phyloP scores from a whole-genome alignment of 2,329 filamentous ascomycete genomes.

The Ophiostoma sp. region DNA sequence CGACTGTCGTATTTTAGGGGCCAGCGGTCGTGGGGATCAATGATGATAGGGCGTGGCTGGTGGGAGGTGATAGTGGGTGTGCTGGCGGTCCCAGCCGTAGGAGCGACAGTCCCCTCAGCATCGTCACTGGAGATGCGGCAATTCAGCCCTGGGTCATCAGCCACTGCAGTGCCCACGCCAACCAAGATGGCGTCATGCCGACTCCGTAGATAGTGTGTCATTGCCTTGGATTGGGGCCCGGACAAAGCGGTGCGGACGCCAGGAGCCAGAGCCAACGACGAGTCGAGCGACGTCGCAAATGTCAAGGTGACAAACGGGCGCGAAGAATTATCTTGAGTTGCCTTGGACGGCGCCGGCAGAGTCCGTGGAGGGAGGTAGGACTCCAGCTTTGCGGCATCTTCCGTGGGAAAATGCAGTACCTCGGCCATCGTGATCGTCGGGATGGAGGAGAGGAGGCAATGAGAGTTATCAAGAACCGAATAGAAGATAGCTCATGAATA shows the following conservation, averaged over 20 bases:
- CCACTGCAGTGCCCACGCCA: constrained; percentile 75
- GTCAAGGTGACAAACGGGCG: constrained; percentile 68
- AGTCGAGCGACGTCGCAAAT: constrained; percentile 86
- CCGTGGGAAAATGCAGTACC: constrained; percentile 26
- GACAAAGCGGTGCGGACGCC: constrained; percentile 80
- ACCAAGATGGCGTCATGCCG: constrained; percentile 79
- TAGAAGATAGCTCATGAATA: too few species aligned
- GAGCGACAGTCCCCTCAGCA: neutral
- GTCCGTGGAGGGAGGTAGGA: constrained; percentile 26
- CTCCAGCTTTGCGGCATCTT: constrained; percentile 28
- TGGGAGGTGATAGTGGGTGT: constrained; percentile 31
- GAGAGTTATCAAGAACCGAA: too few species aligned
- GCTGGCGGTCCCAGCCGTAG: neutral
- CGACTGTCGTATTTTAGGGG: constrained; percentile 53
- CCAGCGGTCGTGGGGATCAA: constrained; percentile 78
- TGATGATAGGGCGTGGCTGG: constrained; percentile 74
- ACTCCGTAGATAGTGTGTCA: constrained; percentile 87
- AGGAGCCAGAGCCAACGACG: constrained; percentile 66
- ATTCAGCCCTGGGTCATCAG: constrained; percentile 81
- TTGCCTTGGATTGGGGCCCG: constrained; percentile 74
- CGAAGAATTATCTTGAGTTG: neutral
- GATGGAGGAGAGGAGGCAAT: neutral
- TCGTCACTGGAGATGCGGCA: constrained; percentile 60
- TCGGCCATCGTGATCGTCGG: constrained; percentile 24
- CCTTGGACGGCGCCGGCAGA: neutral